Evolutionary conservation across 2,329 filamentous ascomycete genomes (phyloP).

Genomic region (Passalora sequoiae): DNA sequence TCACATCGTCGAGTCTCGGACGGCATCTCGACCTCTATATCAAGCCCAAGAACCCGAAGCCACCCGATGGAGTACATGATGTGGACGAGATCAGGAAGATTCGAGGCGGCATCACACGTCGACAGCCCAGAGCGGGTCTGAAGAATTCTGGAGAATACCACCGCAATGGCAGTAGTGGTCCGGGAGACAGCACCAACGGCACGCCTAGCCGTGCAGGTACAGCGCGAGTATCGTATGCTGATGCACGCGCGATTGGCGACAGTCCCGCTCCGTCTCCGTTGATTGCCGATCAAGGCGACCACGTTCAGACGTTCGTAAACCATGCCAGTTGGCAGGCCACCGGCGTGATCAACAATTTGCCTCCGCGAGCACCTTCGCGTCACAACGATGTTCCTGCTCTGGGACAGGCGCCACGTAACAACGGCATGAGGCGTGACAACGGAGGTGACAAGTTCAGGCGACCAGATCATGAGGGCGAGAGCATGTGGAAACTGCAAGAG

Average conservation of each 20-base stretch:
- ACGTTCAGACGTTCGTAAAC: constrained; percentile 44
- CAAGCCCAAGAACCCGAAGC: constrained; percentile 85
- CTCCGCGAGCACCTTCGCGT: constrained; percentile 34
- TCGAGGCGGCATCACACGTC: constrained; percentile 77
- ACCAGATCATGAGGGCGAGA: constrained; percentile 59
- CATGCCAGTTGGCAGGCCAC: constrained; percentile 69
- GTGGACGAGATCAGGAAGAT: constrained; percentile 83
- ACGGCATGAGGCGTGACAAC: constrained; percentile 28
- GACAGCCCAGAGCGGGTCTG: constrained; percentile 61
- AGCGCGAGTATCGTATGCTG: neutral
- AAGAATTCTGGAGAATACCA: constrained; percentile 17
- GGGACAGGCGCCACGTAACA: constrained; percentile 26
- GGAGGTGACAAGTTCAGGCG: constrained; percentile 23
- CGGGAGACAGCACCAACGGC: constrained; percentile 1
- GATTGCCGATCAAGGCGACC: constrained; percentile 12
- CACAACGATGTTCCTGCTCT: constrained; percentile 22
- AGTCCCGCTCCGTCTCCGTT: constrained; percentile 21
- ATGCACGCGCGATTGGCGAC: constrained; percentile 5
- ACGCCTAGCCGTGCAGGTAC: neutral
- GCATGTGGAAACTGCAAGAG: constrained; percentile 46
- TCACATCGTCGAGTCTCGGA: constrained; percentile 89
- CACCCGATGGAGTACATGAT: constrained; percentile 79
- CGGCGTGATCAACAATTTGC: constrained; percentile 71
- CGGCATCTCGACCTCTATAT: constrained; percentile 93
- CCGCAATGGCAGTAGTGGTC: constrained; percentile 7